A percentile compares a stretch with the other conserved stretches of the same genome.
Evolutionary conservation across 768 basidiomycete genomes (phyloP).

Genomic region (Phaffia tasmanica): DNA sequence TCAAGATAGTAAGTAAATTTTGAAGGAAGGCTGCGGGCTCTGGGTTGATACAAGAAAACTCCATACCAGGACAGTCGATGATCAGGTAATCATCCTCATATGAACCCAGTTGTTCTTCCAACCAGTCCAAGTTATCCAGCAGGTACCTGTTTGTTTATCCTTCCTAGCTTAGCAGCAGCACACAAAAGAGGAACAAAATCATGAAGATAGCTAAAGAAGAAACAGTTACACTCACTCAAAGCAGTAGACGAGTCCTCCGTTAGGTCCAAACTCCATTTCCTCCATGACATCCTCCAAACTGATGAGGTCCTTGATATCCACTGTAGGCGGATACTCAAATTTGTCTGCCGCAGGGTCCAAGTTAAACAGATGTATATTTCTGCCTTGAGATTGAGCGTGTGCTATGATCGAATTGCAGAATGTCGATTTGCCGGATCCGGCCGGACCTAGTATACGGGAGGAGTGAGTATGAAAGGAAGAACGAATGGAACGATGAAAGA

Average conservation of each 20-base stretch:
- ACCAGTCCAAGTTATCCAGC: slow-evolving; percentile 94
- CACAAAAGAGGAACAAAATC: not conserved
- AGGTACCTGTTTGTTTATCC: slow-evolving; percentile 56
- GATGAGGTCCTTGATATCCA: slow-evolving; percentile 89
- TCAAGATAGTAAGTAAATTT: slow-evolving; percentile 60
- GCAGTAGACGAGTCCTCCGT: slow-evolving; percentile 93
- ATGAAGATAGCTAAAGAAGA: not conserved
- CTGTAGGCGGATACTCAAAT: slow-evolving; percentile 81
- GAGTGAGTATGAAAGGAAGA: not conserved
- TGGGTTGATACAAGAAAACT: not conserved
- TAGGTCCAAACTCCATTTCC: slow-evolving; percentile 89
- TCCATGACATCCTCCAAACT: slow-evolving; percentile 90
- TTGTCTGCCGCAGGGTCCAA: slow-evolving; percentile 89
- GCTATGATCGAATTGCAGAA: slow-evolving; percentile 80
- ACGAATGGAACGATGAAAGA: not conserved
- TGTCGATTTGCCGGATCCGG: slow-evolving; percentile 94
- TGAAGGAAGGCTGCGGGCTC: slow-evolving; percentile 37
- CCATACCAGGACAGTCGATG: slow-evolving; percentile 38
- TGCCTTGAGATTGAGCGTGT: slow-evolving; percentile 68
- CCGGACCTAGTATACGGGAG: slow-evolving; percentile 54
- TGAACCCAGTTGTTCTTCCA: slow-evolving; percentile 87
- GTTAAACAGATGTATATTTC: slow-evolving; percentile 86
- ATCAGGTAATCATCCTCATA: slow-evolving; percentile 84
- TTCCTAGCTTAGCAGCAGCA: not conserved
- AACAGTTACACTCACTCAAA: slow-evolving; percentile 68